These are phyloP conservation scores for Penicillium sp. DNA, from an alignment of 2,329 filamentous ascomycete genomes.

Conservation along the genomic window DNA sequence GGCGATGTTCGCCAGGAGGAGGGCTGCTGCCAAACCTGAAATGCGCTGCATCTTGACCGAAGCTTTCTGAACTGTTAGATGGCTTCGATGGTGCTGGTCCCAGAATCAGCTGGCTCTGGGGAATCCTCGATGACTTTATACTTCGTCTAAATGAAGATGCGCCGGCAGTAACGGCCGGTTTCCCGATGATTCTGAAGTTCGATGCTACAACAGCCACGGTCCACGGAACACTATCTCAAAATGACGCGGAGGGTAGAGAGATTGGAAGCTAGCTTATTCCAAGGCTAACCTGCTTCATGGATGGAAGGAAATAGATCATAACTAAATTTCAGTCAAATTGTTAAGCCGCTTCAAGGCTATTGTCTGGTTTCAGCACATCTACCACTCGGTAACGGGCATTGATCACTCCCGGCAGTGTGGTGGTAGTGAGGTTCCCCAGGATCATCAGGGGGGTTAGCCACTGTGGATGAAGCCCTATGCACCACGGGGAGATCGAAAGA, in stretches of 20 bases:
- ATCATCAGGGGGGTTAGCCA: not conserved
- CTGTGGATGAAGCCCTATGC: not conserved
- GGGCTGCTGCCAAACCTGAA: not conserved
- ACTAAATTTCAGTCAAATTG: not conserved
- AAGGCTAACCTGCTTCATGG: not conserved
- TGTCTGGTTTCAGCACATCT: not conserved
- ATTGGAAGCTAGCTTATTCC: constrained; percentile 1
- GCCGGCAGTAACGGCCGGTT: not conserved
- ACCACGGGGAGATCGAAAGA: constrained; percentile 6
- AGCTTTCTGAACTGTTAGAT: not conserved
- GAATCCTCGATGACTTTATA: not conserved
- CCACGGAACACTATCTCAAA: constrained; percentile 14
- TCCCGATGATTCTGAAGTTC: not conserved
- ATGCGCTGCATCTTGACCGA: constrained; percentile 1
- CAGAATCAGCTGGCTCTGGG: not conserved
- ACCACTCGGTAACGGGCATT: not conserved
- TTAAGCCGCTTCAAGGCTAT: not conserved
- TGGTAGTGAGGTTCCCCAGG: not conserved
- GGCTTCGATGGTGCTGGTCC: not conserved
- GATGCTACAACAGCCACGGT: constrained; percentile 9
- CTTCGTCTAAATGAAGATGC: not conserved
- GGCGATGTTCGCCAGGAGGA: constrained; percentile 2
- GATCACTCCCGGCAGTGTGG: not conserved
- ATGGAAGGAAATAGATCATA: not conserved
- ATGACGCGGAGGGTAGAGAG: constrained; percentile 5